These are phyloP conservation scores for Fistulinella prunicolor DNA, from an alignment of 768 basidiomycete genomes.

Conservation along the genomic window DNA sequence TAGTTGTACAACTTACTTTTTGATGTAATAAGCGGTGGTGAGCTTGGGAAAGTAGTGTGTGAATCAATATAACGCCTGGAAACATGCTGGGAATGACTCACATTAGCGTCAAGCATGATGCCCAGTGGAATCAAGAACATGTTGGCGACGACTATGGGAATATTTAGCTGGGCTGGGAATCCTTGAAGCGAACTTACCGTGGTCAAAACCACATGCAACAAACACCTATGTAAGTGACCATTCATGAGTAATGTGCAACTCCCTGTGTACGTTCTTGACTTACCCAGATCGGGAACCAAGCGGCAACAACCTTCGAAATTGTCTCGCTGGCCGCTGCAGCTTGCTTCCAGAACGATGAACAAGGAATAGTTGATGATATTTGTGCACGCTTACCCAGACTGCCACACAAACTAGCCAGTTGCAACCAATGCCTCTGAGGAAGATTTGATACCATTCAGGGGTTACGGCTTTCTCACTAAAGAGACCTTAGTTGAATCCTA, in stretches of 20 bases:
- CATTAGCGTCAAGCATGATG: slow-evolving; percentile 67
- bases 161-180: not conserved
- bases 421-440: slow-evolving; percentile 70
- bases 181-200: slow-evolving; percentile 42
- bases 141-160: slow-evolving; percentile 57
- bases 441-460: slow-evolving; percentile 70
- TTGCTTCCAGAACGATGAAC: slow-evolving; percentile 47
- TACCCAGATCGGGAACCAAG: slow-evolving; percentile 78
- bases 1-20: slow-evolving; percentile 46
- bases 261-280: slow-evolving; percentile 11
- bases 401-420: slow-evolving; percentile 77
- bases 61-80: slow-evolving; percentile 1
- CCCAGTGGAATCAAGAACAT: slow-evolving; percentile 73
- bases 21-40: slow-evolving; percentile 52
- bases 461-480: slow-evolving; percentile 58
- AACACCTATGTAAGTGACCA: slow-evolving; percentile 45
- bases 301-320: slow-evolving; percentile 63
- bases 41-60: slow-evolving; percentile 13
- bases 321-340: slow-evolving; percentile 64
- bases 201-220: slow-evolving; percentile 68
- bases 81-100: slow-evolving; percentile 30
- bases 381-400: slow-evolving; percentile 54
- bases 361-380: not conserved
- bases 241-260: not conserved
- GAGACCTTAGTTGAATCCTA: slow-evolving; percentile 2